Base-by-base conservation (phyloP, 768 basidiomycete species). In the Xerocomellus amylosporus region DNA sequence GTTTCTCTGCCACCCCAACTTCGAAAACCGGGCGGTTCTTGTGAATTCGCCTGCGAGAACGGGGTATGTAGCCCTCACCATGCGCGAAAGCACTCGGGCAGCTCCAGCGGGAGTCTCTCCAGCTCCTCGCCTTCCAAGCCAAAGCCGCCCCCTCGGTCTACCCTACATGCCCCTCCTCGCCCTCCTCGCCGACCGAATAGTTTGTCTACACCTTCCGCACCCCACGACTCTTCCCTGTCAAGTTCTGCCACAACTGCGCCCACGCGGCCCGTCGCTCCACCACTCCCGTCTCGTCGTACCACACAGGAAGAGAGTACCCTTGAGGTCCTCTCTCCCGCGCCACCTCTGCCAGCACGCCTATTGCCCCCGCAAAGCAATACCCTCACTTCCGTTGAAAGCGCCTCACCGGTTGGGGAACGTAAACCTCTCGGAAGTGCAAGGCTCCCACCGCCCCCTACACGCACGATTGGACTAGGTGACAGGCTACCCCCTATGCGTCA, bases 361-460 rank as follows among this genome's bases (percentile, higher is more conserved):
- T 40, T 26, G 1, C 28, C 48, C 37, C 42, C 51, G 10, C 54
- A 36, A 38, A 49, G 39, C 33, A n/a, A 24, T 33, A 4, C 33
- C 38, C 13, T 24, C 17, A 9, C 24, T 34, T 10, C 45, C 22
- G 31, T 57, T 3, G 74, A 67, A 31, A 68, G 57, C 2, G 58
- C 65, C 6, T 63, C 65, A 2, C 50, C 49, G 24, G 46, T 30
- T 12, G 56, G 48, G 4, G 70, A 68, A 49, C 72, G 72, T 20
- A 71, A 65, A 59, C 37, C 54, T 26, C 30, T 63, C 9, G 64
- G 64, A n/a, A 24, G 61, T 68, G 40, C 68, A 34, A 78, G 70
- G 54, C 78, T 85, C 22, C 87, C 81, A 0, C 90, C 90, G 0
- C 90, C 90, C 0, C 90, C 90, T 0, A 87, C 84, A 0, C 86